Percentiles rank a stretch among this genome's conserved stretches.
Evolutionary conservation across 176 grass and related monocot genomes (phyloP).

Genomic region (Themeda triandra): DNA sequence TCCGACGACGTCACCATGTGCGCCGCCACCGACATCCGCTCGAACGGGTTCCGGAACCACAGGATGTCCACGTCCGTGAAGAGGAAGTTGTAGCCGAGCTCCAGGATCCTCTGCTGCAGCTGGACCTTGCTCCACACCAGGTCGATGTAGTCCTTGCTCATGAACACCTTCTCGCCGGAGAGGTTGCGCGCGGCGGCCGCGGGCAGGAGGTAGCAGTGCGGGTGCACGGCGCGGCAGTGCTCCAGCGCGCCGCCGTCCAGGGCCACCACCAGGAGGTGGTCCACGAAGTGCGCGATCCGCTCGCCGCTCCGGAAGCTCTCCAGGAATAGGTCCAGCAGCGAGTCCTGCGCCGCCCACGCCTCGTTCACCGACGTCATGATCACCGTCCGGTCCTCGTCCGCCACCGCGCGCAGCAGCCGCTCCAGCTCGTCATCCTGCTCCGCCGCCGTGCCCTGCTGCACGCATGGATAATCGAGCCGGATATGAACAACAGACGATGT

Average conservation of each 20-base stretch:
- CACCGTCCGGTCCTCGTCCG: conserved; percentile 58
- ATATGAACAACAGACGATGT: not conserved
- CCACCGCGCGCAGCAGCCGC: conserved; percentile 46
- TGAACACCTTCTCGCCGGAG: conserved; percentile 68
- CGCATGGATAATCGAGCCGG: not conserved
- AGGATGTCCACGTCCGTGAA: conserved; percentile 85
- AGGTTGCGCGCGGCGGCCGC: conserved; percentile 34
- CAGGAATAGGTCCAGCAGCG: conserved; percentile 76
- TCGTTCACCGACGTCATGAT: conserved; percentile 87
- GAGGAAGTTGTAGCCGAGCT: conserved; percentile 91
- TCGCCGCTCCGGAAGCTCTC: conserved; percentile 67
- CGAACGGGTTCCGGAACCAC: conserved; percentile 80
- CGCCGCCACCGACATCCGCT: conserved; percentile 51
- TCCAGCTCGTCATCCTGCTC: conserved; percentile 53
- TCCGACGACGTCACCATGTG: conserved; percentile 73
- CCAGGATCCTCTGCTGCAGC: conserved; percentile 64
- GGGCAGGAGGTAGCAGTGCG: conserved; percentile 64
- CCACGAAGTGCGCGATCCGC: conserved; percentile 37
- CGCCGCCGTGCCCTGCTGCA: not conserved
- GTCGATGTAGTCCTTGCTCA: conserved; percentile 72
- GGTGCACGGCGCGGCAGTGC: conserved; percentile 58
- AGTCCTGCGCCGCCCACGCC: conserved; percentile 66
- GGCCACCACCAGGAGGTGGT: conserved; percentile 72
- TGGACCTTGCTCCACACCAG: conserved; percentile 86
- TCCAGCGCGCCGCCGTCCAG: conserved; percentile 49